These are phyloP conservation scores for Nannizziopsis arthrosporioides DNA, from an alignment of 2,329 filamentous ascomycete species.

Conservation along the genomic window DNA sequence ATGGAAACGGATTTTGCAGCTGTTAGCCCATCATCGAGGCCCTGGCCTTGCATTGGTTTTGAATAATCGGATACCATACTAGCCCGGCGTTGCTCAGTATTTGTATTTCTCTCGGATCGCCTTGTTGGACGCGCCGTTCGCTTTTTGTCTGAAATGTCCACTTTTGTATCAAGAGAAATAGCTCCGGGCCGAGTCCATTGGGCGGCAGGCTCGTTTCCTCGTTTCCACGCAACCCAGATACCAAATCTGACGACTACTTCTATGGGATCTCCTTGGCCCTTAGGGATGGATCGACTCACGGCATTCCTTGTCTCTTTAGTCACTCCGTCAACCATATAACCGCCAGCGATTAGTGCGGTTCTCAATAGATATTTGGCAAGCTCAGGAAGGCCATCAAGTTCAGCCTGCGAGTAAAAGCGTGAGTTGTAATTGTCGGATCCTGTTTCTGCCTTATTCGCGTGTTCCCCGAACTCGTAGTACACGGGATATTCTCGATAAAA, in stretches of 20 bases:
- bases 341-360: conserved; percentile 50
- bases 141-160: conserved; percentile 43
- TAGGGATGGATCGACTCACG: conserved; percentile 52
- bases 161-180: conserved; percentile 39
- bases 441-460: conserved; percentile 39
- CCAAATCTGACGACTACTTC: conserved; percentile 49
- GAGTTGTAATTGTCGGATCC: conserved; percentile 46
- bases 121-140: conserved; percentile 44
- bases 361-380: conserved; percentile 51
- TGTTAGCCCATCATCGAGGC: conserved; percentile 5
- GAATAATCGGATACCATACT: conserved; percentile 25
- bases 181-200: conserved; percentile 51
- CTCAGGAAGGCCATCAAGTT: conserved; percentile 49
- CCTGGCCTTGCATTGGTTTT: conserved; percentile 1
- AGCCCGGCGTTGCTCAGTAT: conserved; percentile 24
- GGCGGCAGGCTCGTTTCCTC: conserved; percentile 51
- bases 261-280: conserved; percentile 50
- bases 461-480: conserved; percentile 48
- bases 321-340: conserved; percentile 48
- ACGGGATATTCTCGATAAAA: conserved; percentile 46
- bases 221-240: conserved; percentile 57
- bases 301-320: conserved; percentile 48
- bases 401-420: conserved; percentile 52
- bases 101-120: conserved; percentile 44
- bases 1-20: conserved; percentile 15